Evolutionary conservation across 2,329 filamentous ascomycete species (phyloP).

Genomic region (Fusarium chlamydosporum): DNA sequence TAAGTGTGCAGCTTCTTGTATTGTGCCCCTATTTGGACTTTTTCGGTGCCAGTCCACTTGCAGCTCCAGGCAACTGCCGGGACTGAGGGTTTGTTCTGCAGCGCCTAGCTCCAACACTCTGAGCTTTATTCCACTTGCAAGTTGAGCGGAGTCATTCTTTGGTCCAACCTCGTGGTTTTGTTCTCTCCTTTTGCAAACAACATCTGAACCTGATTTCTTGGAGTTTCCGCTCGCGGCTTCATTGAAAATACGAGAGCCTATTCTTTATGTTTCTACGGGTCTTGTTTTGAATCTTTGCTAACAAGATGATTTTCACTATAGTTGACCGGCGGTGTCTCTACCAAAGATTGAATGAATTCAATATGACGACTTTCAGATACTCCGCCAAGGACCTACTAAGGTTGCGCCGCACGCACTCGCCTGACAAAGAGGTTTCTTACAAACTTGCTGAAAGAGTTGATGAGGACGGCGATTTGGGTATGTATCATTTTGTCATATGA

Average conservation of each 20-base stretch:
- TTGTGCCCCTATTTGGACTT: constrained; percentile 1
- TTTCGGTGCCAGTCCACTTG: constrained; percentile 2
- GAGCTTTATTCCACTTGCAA: background rate
- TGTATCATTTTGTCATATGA: constrained; percentile 20
- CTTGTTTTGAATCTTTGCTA: constrained; percentile 49
- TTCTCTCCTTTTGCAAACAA: background rate
- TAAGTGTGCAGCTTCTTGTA: constrained; percentile 46
- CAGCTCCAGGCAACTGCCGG: constrained; percentile 15
- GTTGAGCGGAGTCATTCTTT: background rate
- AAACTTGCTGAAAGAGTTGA: constrained; percentile 55
- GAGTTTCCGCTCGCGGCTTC: background rate
- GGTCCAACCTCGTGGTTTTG: background rate
- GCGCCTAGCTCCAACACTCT: too few relatives aligned
- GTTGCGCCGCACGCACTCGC: constrained; percentile 50
- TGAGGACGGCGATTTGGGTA: constrained; percentile 60
- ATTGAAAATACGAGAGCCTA: background rate
- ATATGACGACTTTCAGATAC: constrained; percentile 62
- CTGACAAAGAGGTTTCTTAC: constrained; percentile 49
- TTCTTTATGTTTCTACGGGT: background rate
- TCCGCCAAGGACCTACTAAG: constrained; percentile 61
- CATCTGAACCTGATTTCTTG: background rate
- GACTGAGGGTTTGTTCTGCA: background rate
- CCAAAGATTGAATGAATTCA: constrained; percentile 54
- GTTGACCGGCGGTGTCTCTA: constrained; percentile 54
- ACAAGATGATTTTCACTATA: constrained; percentile 51